Evolutionary conservation across 306 rosid species (phyloP), one percentile per base, ranked within the genome.

Genomic region (Dryas drummondii): DNA sequence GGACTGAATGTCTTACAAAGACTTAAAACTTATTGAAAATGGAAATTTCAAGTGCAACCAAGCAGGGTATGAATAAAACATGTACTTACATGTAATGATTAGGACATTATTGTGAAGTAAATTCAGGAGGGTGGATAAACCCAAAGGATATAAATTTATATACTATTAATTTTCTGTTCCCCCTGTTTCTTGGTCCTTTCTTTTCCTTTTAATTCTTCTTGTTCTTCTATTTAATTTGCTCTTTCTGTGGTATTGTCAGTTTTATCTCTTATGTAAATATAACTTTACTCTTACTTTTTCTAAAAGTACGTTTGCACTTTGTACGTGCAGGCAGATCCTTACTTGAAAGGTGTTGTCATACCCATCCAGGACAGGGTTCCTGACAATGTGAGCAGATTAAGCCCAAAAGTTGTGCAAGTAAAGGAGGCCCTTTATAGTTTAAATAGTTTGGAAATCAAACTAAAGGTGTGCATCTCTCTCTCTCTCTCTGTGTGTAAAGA

Each of bases 371-470:
- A 82, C 26, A 49, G 1, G 45, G 63, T 70, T 52, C 74, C 78
- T 47, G 83, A 80, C 40, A 68, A 51, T 57, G 37, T 22, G 49
- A 66, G 74, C 69, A 54, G 69, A 66, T 48, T 82, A 75, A 68
- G 68, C 66, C 49, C 81, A 71, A 82, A 82, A 77, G 53, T 77
- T 50, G 7, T 58, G 40, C 86, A 82, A 67, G 75, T 85, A 15
- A 85, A 78, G 77, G 81, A 77, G 57, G 84, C 82, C 77, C 82
- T 85, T 27, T 49, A 68, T 62, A 74, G 73, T 74, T 77, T 85
- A 79, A 85, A 80, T 80, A 77, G 84, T 56, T 73, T 85, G 74
- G 89, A 85, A 78, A 80, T 85, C 79, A 85, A 85, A 54, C 70
- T 85, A 52, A 85, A 80, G 89, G 89, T 85, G 6, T 26, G 46